Evolutionary conservation across 2,329 filamentous ascomycete genomes (phyloP).

Genomic region (Coniochaeta ligniaria): DNA sequence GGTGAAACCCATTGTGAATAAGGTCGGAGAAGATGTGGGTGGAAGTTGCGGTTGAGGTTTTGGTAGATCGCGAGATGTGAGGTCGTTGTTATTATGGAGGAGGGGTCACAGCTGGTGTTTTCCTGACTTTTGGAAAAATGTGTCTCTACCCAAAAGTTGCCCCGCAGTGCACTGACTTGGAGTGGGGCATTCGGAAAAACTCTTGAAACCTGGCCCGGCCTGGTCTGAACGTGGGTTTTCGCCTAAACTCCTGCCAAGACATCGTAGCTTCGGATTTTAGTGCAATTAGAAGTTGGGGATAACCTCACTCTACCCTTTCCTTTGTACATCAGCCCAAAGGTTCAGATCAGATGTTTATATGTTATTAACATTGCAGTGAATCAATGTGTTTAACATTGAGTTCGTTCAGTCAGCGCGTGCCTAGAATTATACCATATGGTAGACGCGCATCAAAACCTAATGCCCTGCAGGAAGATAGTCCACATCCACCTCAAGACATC

Average conservation of each 20-base stretch:
- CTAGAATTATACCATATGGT: too few relatives aligned
- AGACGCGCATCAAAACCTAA: too few relatives aligned
- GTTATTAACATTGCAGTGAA: too few relatives aligned
- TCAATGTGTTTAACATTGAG: too few relatives aligned
- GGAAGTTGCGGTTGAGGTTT: neutral
- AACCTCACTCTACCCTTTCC: neutral
- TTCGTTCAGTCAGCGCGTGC: too few relatives aligned
- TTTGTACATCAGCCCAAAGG: too few relatives aligned
- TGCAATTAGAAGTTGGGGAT: neutral
- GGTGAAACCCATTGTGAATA: constrained; percentile 2
- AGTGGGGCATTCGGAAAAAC: neutral
- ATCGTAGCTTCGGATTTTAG: neutral
- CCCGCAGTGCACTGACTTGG: neutral
- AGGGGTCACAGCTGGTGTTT: neutral
- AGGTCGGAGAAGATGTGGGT: neutral
- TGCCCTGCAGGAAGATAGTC: too few relatives aligned
- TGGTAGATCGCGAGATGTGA: neutral
- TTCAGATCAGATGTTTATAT: too few relatives aligned
- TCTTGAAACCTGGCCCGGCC: neutral
- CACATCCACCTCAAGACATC: too few relatives aligned
- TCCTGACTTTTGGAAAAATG: neutral
- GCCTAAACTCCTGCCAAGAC: neutral
- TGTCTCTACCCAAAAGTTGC: neutral
- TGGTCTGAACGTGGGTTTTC: neutral
- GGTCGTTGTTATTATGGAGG: neutral